A percentile compares a stretch with the other conserved stretches of the same genome.
These are phyloP conservation scores for Volvariella surrecta DNA, from an alignment of 1,284 basidiomycete genomes.

Conservation along the genomic window DNA sequence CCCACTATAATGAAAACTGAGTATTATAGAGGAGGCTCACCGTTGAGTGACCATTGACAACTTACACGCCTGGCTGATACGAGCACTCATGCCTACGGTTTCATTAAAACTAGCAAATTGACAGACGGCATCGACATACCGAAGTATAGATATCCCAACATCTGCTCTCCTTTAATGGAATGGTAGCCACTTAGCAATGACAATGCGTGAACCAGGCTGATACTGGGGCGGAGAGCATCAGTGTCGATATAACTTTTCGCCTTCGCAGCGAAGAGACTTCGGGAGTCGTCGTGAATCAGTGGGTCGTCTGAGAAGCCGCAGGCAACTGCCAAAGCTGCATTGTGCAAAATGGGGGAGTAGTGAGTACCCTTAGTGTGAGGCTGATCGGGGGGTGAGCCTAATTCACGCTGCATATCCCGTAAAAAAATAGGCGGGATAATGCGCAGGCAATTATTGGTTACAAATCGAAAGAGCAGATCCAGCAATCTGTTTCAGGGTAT, in stretches of 20 bases:
- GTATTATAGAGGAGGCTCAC: no score
- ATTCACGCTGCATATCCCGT: conserved; percentile 36
- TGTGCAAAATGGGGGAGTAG: conserved; percentile 55
- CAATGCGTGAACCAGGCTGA: conserved; percentile 42
- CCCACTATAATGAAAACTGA: conserved; percentile 25
- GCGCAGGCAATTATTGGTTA: neutral
- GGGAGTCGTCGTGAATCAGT: conserved; percentile 23
- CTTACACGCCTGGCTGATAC: conserved; percentile 19
- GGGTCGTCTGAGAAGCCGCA: conserved; percentile 40
- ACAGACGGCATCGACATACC: conserved; percentile 19
- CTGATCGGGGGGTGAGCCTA: conserved; percentile 29
- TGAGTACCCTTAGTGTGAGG: conserved; percentile 31
- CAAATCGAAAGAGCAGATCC: neutral
- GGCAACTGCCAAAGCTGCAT: conserved; percentile 42
- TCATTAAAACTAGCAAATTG: neutral
- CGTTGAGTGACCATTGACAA: neutral
- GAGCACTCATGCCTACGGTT: conserved; percentile 27
- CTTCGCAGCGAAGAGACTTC: conserved; percentile 30
- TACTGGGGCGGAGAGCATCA: conserved; percentile 38
- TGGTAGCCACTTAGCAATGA: conserved; percentile 39
- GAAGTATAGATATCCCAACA: conserved; percentile 36
- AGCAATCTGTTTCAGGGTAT: no score
- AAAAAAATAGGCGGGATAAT: conserved; percentile 26
- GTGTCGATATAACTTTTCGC: conserved; percentile 37
- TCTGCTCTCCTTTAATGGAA: conserved; percentile 34